Conservation (phyloP, 768 basidiomycete species). For the Boletales sp. region DNA sequence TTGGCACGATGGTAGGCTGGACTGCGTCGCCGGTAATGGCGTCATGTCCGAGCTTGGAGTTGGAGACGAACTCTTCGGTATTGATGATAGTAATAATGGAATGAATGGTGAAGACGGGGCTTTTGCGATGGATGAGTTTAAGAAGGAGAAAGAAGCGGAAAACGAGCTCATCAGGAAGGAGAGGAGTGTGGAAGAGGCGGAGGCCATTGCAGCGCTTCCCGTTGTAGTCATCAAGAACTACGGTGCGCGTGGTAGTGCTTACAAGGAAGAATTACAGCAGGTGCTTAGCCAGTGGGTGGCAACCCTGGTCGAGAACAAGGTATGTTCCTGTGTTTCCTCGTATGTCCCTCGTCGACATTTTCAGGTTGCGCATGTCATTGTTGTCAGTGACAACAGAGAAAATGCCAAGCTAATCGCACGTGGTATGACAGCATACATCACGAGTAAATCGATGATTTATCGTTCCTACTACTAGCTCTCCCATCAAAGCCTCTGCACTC, state of each 20-base stretch:
- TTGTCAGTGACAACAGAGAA: conserved; percentile 87
- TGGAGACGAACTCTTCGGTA: conserved; percentile 62
- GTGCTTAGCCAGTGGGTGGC: conserved; percentile 86
- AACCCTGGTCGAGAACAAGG: conserved; percentile 74
- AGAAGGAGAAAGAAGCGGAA: conserved; percentile 29
- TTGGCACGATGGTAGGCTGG: conserved; percentile 86
- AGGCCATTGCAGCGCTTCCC: conserved; percentile 63
- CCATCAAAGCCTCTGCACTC: conserved; percentile 79
- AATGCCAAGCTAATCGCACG: conserved; percentile 81
- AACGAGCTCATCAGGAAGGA: conserved; percentile 30
- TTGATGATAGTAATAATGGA: conserved; percentile 30
- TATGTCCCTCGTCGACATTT: not conserved
- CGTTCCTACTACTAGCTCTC: conserved; percentile 48
- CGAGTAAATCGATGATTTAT: not conserved
- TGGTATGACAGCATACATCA: conserved; percentile 40
- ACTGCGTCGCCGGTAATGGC: conserved; percentile 83
- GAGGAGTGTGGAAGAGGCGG: conserved; percentile 40
- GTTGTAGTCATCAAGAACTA: conserved; percentile 87
- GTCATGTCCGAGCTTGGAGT: conserved; percentile 82
- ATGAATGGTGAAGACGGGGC: conserved; percentile 5
- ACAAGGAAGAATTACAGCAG: conserved; percentile 67
- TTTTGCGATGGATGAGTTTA: conserved; percentile 16
- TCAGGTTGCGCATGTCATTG: conserved; percentile 87
- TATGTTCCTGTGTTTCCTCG: conserved; percentile 19
- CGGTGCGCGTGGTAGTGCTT: conserved; percentile 49